These are phyloP conservation scores for Malus hybrid DNA, from an alignment of 331 rosid genomes.

Conservation along the genomic window DNA sequence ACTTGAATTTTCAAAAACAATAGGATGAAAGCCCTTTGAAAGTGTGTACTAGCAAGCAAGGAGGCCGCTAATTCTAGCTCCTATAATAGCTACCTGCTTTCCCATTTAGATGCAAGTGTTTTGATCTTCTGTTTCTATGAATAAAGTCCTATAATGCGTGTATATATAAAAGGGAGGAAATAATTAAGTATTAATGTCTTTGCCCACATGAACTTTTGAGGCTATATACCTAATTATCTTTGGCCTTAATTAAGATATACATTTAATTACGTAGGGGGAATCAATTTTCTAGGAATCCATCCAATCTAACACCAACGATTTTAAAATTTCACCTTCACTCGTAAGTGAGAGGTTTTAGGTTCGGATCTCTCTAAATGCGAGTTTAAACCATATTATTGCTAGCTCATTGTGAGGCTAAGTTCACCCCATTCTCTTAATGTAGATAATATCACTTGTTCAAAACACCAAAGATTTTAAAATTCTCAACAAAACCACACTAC, in stretches of 20 bases:
- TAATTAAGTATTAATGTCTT: not conserved
- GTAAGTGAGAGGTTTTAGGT: too few relatives aligned
- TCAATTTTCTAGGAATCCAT: not conserved
- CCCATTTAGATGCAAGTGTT: constrained; percentile 11
- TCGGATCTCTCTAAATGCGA: too few relatives aligned
- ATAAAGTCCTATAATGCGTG: not conserved
- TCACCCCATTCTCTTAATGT: too few relatives aligned
- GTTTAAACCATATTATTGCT: too few relatives aligned
- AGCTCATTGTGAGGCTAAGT: too few relatives aligned
- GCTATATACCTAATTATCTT: too few relatives aligned
- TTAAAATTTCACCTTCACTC: too few relatives aligned
- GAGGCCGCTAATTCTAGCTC: constrained; percentile 68
- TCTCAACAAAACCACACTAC: too few relatives aligned
- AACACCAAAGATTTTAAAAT: too few relatives aligned
- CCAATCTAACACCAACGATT: not conserved
- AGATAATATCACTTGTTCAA: too few relatives aligned
- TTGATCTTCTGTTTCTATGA: not conserved
- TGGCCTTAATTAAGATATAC: too few relatives aligned
- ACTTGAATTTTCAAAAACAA: constrained; percentile 43
- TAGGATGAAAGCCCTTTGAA: constrained; percentile 49
- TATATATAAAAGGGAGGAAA: not conserved
- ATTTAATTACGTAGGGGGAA: not conserved
- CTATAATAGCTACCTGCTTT: constrained; percentile 37
- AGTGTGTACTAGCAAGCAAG: constrained; percentile 55
- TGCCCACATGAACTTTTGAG: not conserved